A percentile compares a stretch with the other conserved stretches of the same genome.
These are phyloP conservation scores for Penicillium canariense DNA, from an alignment of 495 filamentous ascomycete genomes.

Conservation along the genomic window DNA sequence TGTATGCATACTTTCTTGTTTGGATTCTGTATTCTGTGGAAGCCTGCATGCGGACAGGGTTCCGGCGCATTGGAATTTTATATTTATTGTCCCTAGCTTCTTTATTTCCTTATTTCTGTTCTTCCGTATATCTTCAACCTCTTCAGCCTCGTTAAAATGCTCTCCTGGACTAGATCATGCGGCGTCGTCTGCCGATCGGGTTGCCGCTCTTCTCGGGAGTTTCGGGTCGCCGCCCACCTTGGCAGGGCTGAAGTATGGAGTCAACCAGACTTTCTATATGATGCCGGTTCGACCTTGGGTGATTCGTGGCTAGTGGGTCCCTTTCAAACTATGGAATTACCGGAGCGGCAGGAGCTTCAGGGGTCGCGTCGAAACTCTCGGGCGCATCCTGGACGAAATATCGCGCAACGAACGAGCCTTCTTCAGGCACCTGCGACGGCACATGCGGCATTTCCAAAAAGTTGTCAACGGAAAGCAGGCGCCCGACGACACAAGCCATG, in stretches of 20 bases:
- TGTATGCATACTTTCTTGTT: conserved; percentile 37
- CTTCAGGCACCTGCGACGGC: not conserved
- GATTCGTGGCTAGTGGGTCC: not conserved
- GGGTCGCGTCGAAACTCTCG: not conserved
- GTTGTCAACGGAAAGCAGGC: not conserved
- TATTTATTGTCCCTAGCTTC: not conserved
- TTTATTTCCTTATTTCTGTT: not conserved
- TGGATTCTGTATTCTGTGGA: conserved; percentile 20
- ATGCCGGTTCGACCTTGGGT: not conserved
- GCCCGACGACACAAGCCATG: not conserved
- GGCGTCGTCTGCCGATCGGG: conserved; percentile 11
- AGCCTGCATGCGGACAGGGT: conserved; percentile 17
- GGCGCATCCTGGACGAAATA: not conserved
- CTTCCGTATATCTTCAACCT: not conserved
- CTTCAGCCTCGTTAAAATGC: too few relatives aligned
- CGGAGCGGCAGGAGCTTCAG: not conserved
- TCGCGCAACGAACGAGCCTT: conserved; percentile 2
- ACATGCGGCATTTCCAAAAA: conserved; percentile 6
- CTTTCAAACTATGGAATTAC: not conserved
- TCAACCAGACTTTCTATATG: not conserved
- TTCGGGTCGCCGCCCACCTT: not conserved
- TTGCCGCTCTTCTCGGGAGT: conserved; percentile 10
- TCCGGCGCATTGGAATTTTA: conserved; percentile 13
- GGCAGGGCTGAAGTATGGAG: conserved; percentile 14
- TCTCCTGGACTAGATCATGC: not conserved